A percentile compares a stretch with the other conserved stretches of the same genome.
These are phyloP conservation scores for Ophiostoma tasmaniense DNA, from an alignment of 2,329 filamentous ascomycete species.

Conservation along the genomic window DNA sequence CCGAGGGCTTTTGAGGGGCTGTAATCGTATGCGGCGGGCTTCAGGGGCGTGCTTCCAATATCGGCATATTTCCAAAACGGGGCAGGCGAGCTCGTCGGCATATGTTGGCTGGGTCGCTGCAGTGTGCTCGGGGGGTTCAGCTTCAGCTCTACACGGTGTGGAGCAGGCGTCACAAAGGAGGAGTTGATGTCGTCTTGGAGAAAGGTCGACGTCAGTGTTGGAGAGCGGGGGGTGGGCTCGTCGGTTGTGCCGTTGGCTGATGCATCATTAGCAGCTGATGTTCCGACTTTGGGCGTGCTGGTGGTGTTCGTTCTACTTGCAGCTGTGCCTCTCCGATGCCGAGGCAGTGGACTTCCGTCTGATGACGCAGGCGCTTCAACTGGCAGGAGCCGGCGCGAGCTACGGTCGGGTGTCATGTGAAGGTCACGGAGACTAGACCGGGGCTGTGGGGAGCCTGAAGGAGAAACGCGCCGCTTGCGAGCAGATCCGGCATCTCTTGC, in stretches of 20 bases:
- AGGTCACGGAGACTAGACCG: constrained; percentile 41
- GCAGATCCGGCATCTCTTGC: constrained; percentile 42
- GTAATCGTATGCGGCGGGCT: constrained; percentile 43
- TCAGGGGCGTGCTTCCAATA: constrained; percentile 62
- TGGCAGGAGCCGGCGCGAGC: constrained; percentile 33
- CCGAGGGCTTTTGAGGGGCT: constrained; percentile 45
- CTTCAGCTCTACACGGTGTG: constrained; percentile 62
- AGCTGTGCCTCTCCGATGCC: constrained; percentile 40
- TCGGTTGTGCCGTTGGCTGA: constrained; percentile 14
- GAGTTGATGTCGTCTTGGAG: constrained; percentile 52
- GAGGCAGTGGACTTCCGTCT: constrained; percentile 56
- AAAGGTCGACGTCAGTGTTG: constrained; percentile 54
- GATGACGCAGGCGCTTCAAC: constrained; percentile 28
- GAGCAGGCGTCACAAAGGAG: constrained; percentile 63
- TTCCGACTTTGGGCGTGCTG: constrained; percentile 7
- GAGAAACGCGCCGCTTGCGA: constrained; percentile 49
- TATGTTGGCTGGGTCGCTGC: constrained; percentile 73
- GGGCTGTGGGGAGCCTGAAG: constrained; percentile 47
- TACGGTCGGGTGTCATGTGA: constrained; percentile 52
- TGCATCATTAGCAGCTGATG: constrained; percentile 15
- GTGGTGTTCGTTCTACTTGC: constrained; percentile 15
- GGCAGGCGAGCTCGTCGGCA: constrained; percentile 76
- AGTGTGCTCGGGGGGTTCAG: constrained; percentile 73
- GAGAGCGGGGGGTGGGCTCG: constrained; percentile 44
- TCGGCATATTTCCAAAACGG: constrained; percentile 86